Evolutionary conservation across 805 yeast genomes (phyloP).

Genomic region (Candida sphagnicola): DNA sequence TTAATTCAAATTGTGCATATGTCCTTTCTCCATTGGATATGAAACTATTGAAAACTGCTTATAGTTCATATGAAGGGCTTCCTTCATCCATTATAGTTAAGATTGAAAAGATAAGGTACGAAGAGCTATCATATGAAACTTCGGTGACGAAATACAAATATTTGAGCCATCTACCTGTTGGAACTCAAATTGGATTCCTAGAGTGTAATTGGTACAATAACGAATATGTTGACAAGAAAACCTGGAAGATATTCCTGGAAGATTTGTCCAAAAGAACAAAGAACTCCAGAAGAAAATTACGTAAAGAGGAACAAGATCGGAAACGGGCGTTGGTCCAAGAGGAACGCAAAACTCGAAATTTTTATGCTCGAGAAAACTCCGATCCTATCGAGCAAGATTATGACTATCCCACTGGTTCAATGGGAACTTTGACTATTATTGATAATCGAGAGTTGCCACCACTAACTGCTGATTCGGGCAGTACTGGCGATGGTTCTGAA

Average conservation of each 20-base stretch:
- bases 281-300: constrained; percentile 43
- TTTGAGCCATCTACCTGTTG: constrained; percentile 76
- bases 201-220: constrained; percentile 75
- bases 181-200: constrained; percentile 77
- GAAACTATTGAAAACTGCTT: constrained; percentile 61
- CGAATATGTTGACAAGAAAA: constrained; percentile 27
- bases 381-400: constrained; percentile 10
- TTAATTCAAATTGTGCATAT: constrained; percentile 57
- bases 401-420: constrained; percentile 15
- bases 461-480: constrained; percentile 10
- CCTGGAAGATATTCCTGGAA: constrained; percentile 44
- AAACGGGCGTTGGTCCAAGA: constrained; percentile 52
- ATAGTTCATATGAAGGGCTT: constrained; percentile 56
- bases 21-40: constrained; percentile 79
- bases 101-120: constrained; percentile 69
- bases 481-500: constrained; percentile 4
- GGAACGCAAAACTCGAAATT: constrained; percentile 55
- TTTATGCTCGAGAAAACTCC: constrained; percentile 56
- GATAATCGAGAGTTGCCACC: constrained; percentile 36
- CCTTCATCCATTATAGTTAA: constrained; percentile 62
- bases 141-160: constrained; percentile 63
- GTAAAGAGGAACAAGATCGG: constrained; percentile 59
- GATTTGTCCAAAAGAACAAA: constrained; percentile 59
- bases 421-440: constrained; percentile 34
- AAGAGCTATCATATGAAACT: constrained; percentile 58